Evolutionary conservation across 2,329 filamentous ascomycete species (phyloP), one percentile per base, ranked within the genome.

Genomic region (Penicillium concentricum): DNA sequence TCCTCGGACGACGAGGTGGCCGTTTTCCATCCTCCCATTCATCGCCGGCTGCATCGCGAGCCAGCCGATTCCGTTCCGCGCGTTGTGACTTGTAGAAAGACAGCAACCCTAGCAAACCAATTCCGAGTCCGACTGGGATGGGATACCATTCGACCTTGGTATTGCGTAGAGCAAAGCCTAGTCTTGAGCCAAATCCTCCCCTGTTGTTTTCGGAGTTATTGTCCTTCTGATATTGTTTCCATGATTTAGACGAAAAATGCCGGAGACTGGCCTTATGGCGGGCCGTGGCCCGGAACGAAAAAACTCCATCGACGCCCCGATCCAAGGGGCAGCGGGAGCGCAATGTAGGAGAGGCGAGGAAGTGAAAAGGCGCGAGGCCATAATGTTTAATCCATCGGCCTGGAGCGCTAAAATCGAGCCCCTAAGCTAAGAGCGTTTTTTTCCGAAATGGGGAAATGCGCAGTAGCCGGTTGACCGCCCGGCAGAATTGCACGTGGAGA

Each of bases 111-210:
- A 97, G 81, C 68, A 96, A 92, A 56, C 85, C 90, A 67, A 96
- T 87, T 58, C 92, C 92, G 22, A 96, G 81, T 26, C 88, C 90
- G 54, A 96, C 84, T 22, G 92, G 92, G 65, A 97, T 96, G 45
- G 90, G 90, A 74, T 92, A 91, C 92, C 92, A 97, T 78, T 90
- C 85, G 60, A 94, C 82, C 73, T 84, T 87, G 34, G 87, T 90
- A 38, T 82, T 80, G 38, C 80, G 77, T 63, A 87, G 79, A 37
- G 87, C 85, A 51, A 79, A 79, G 38, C 82, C 77, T 49, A 87
- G 73, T 61, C 84, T 76, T 37, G 82, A 80, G 54, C 79, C 69
- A 67, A 87, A 87, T n/a, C 81, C 81, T 58, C 81, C 78, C 63
- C 79, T 78, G 2, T 63, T 59, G 30, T 61, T 58, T 52, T 65